Evolutionary conservation across 306 rosid species (phyloP).

Genomic region (Gynostemma pentaphyllum): DNA sequence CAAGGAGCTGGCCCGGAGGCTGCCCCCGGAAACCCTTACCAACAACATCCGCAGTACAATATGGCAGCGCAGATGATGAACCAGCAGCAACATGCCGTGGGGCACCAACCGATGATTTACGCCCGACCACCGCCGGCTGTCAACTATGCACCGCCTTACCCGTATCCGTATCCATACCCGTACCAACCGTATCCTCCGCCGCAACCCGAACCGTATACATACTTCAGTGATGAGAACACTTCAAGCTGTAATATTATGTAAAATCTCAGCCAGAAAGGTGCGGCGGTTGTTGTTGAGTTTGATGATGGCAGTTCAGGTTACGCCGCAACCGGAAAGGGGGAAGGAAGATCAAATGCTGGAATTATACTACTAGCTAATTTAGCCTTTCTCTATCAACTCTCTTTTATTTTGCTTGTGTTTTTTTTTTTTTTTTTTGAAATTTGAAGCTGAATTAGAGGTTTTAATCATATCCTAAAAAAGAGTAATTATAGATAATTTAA

Average conservation of each 20-base stretch:
- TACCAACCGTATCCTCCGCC: slow-evolving; percentile 24
- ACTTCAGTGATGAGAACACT: slow-evolving; percentile 66
- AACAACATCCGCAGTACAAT: slow-evolving; percentile 26
- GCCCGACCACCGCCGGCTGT: slow-evolving; percentile 30
- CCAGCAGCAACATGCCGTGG: slow-evolving; percentile 46
- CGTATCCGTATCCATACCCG: slow-evolving; percentile 22
- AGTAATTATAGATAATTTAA: slow-evolving; percentile 4
- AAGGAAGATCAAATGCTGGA: too few relatives aligned
- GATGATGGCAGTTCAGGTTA: background rate
- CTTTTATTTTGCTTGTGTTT: slow-evolving; percentile 11
- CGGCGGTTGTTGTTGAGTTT: background rate
- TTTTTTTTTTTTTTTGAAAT: slow-evolving; percentile 15
- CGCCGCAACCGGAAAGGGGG: background rate
- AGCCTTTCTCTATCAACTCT: slow-evolving; percentile 3
- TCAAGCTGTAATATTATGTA: slow-evolving; percentile 69
- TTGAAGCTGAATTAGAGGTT: slow-evolving; percentile 23
- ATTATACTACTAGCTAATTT: too few relatives aligned
- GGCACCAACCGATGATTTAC: slow-evolving; percentile 56
- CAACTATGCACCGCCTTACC: slow-evolving; percentile 31
- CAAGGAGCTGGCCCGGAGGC: slow-evolving; percentile 40
- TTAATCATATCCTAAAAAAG: background rate
- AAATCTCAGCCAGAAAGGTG: background rate
- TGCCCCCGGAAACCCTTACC: slow-evolving; percentile 48
- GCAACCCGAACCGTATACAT: slow-evolving; percentile 30
- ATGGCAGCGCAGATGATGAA: slow-evolving; percentile 53